Evolutionary conservation across 345 rosid species (phyloP), one percentile per base, ranked within the genome.

Genomic region (Melaleuca quinquenervia): DNA sequence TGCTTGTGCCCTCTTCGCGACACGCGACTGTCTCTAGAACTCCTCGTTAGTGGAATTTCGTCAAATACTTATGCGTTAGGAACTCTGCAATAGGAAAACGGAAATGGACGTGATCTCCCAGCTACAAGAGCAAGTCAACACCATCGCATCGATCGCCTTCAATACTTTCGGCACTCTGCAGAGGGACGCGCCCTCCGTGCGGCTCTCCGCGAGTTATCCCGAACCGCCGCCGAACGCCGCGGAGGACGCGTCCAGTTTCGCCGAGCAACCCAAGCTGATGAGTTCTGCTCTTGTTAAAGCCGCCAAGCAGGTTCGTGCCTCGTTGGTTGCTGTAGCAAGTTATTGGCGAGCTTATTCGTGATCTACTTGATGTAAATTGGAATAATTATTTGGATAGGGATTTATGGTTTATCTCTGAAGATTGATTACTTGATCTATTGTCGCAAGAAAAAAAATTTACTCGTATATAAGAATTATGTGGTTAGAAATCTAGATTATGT

Each of bases 101-200:
- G 18, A 80, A 89, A 96, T 97, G 98, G 98, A 95, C 87, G 92
- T 96, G 88, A 97, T 97, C 11, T 95, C 98, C 49, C 99, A 97
- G 89, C 91, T 97, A 85, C 98, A 97, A 90, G 99, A 97, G 83
- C 98, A 96, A 90, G 95, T 95, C 60, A 94, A 96, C 84, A 75
- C 91, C 18, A 89, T 97, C 24, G 98, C 98, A 11, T 92, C 94
- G 0, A 90, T 94, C 50, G 90, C 98, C 24, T 95, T 97, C 88
- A 97, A 96, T 90, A 93, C 96, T n/a, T 92, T 95, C 44, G 98
- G 98, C 36, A 87, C 93, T 1, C 87, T 97, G 1, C 98, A 96
- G 88, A 90, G 98, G 85, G 99, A 97, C 89, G 96, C 98, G 14
- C 98, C 95, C 58, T 95, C 96, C 0, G 96, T 94, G 5, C 92